These are phyloP conservation scores for Pseudisothecium myosuroides DNA, from an alignment of 225 moss, liverwort and hornwort species.

Conservation along the genomic window DNA sequence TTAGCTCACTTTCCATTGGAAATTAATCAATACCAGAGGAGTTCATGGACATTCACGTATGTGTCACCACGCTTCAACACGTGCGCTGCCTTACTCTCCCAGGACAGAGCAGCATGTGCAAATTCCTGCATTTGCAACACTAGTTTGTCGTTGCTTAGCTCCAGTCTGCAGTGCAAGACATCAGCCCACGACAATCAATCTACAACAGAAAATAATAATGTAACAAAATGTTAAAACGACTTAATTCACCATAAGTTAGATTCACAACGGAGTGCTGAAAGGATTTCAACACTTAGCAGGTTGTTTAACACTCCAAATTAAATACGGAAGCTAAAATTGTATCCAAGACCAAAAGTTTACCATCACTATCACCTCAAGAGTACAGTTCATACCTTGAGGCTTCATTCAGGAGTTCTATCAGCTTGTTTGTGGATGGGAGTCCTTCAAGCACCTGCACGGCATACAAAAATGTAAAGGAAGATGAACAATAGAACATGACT, in stretches of 20 bases:
- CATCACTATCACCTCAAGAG: not conserved
- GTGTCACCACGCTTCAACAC: conserved; percentile 41
- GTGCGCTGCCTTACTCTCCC: conserved; percentile 56
- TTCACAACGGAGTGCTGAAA: not conserved
- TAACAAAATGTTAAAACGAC: not conserved
- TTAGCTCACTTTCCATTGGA: not conserved
- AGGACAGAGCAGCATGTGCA: conserved; percentile 37
- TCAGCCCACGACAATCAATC: not conserved
- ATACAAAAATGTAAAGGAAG: not conserved
- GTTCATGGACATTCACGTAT: conserved; percentile 33
- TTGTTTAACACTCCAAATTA: not conserved
- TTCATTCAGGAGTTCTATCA: conserved; percentile 44
- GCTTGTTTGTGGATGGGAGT: conserved; percentile 22
- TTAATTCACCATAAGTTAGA: not conserved
- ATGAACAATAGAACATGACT: not conserved
- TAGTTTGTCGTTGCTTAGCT: conserved; percentile 43
- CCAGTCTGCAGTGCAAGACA: conserved; percentile 44
- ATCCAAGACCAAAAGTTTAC: not conserved
- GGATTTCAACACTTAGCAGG: not conserved
- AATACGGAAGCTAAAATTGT: not conserved
- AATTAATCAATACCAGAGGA: conserved; percentile 42
- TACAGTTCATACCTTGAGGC: conserved; percentile 32
- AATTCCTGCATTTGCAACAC: conserved; percentile 45
- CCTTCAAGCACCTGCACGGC: conserved; percentile 32
- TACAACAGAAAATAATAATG: not conserved